Evolutionary conservation across 2,329 filamentous ascomycete species (phyloP).

Genomic region (Hymenoscyphus repandus): DNA sequence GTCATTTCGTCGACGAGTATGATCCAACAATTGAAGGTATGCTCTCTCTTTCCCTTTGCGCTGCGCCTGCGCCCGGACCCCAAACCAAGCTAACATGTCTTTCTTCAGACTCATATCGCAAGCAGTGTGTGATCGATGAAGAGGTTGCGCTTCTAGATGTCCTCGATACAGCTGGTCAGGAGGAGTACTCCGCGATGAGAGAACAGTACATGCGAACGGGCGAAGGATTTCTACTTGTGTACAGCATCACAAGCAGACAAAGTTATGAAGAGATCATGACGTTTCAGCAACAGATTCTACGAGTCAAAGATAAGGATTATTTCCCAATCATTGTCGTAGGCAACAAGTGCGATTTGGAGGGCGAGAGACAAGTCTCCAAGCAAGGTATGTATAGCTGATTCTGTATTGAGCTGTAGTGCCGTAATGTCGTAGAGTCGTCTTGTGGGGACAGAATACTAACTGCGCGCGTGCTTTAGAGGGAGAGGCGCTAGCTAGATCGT

Average conservation of each 20-base stretch:
- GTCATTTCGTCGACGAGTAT: slow-evolving; percentile 98
- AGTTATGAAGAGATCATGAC: slow-evolving; percentile 98
- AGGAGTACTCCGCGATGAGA: slow-evolving; percentile 98
- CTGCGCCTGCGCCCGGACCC: neutral
- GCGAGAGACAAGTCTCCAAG: slow-evolving; percentile 83
- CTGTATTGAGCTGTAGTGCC: slow-evolving; percentile 4
- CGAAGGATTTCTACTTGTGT: slow-evolving; percentile 95
- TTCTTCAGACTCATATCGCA: slow-evolving; percentile 88
- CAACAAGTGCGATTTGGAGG: slow-evolving; percentile 98
- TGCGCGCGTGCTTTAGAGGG: slow-evolving; percentile 61
- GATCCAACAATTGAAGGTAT: slow-evolving; percentile 98
- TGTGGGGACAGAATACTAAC: neutral
- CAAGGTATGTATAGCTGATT: slow-evolving; percentile 60
- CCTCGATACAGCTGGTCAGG: slow-evolving; percentile 94
- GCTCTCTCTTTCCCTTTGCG: slow-evolving; percentile 25
- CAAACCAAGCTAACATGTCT: neutral
- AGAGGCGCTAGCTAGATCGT: slow-evolving; percentile 75
- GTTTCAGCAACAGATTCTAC: slow-evolving; percentile 96
- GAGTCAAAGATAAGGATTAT: slow-evolving; percentile 99
- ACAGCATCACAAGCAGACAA: slow-evolving; percentile 95
- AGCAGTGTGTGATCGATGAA: slow-evolving; percentile 98
- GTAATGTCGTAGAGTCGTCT: too few relatives aligned
- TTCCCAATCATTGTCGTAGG: slow-evolving; percentile 99
- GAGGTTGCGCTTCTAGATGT: slow-evolving; percentile 97
- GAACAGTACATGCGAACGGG: slow-evolving; percentile 99